These are phyloP conservation scores for Pichia cactophila DNA, from an alignment of 1,139 yeast species.

Conservation along the genomic window DNA sequence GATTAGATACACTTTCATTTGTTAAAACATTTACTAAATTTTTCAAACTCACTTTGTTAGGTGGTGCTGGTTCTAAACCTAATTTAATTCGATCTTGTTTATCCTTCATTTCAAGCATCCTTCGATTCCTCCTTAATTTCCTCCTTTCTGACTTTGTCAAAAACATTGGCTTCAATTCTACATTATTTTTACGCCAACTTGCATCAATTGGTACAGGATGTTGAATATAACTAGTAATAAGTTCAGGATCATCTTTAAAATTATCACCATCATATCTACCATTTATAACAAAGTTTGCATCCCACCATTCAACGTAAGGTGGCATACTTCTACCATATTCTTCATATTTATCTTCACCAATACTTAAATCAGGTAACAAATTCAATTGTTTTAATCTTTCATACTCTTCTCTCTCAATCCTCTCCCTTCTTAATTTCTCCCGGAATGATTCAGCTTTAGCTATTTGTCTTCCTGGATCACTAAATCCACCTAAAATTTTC, in stretches of 20 bases:
- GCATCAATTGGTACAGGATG: constrained; percentile 70
- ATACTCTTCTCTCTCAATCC: constrained; percentile 22
- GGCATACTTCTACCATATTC: constrained; percentile 33
- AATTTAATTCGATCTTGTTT: constrained; percentile 69
- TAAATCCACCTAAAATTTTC: constrained; percentile 19
- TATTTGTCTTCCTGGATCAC: constrained; percentile 58
- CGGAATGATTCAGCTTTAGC: constrained; percentile 48
- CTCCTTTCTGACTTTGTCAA: constrained; percentile 75
- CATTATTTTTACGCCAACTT: constrained; percentile 40
- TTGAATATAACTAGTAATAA: constrained; percentile 59
- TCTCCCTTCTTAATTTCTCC: constrained; percentile 31
- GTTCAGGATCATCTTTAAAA: constrained; percentile 28
- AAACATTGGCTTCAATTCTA: constrained; percentile 41
- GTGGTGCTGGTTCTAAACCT: constrained; percentile 84
- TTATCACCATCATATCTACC: not conserved
- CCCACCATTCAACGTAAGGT: constrained; percentile 82
- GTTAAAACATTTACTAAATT: constrained; percentile 83
- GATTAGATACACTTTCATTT: constrained; percentile 82
- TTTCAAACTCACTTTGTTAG: constrained; percentile 76
- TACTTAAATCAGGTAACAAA: constrained; percentile 37
- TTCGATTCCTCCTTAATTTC: constrained; percentile 61
- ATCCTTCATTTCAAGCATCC: constrained; percentile 59
- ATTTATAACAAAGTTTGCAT: constrained; percentile 38
- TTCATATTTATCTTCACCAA: constrained; percentile 47
- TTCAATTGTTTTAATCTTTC: constrained; percentile 29